These are phyloP conservation scores for Brassica carinata DNA, from an alignment of 345 rosid genomes.

Conservation along the genomic window DNA sequence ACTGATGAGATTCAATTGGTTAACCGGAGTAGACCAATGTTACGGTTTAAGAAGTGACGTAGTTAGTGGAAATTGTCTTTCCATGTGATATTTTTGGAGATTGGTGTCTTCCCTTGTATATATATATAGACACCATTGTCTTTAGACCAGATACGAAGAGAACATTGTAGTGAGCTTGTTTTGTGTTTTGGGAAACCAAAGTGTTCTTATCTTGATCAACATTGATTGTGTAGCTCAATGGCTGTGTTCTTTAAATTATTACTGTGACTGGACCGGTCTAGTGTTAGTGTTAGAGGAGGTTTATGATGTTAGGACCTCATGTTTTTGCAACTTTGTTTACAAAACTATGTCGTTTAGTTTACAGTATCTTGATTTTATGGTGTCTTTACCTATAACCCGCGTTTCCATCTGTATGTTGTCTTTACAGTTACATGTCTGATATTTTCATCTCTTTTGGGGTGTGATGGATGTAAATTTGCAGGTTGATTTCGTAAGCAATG, in stretches of 20 bases:
- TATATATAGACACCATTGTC: background rate
- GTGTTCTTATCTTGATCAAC: background rate
- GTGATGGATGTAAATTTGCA: conserved; percentile 25
- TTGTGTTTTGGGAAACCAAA: background rate
- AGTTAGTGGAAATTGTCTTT: background rate
- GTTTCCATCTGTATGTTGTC: background rate
- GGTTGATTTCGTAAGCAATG: conserved; percentile 58
- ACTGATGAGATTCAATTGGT: background rate
- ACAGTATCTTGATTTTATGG: conserved; percentile 2
- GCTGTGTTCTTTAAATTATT: background rate
- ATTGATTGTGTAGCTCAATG: background rate
- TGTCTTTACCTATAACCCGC: background rate
- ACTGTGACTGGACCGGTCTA: background rate
- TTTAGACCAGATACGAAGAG: background rate
- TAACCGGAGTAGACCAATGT: background rate
- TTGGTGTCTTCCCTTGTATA: background rate
- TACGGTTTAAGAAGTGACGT: background rate
- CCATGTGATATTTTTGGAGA: background rate
- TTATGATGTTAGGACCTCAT: background rate
- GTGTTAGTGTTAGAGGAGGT: background rate
- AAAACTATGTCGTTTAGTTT: conserved; percentile 1
- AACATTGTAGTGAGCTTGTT: background rate
- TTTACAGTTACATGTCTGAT: conserved; percentile 8
- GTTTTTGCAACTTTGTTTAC: background rate
- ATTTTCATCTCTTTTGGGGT: background rate